Percentiles rank a stretch among this genome's conserved stretches.
These are phyloP conservation scores for Solanum peruvianum DNA, from an alignment of 257 asterid genomes.

Conservation along the genomic window DNA sequence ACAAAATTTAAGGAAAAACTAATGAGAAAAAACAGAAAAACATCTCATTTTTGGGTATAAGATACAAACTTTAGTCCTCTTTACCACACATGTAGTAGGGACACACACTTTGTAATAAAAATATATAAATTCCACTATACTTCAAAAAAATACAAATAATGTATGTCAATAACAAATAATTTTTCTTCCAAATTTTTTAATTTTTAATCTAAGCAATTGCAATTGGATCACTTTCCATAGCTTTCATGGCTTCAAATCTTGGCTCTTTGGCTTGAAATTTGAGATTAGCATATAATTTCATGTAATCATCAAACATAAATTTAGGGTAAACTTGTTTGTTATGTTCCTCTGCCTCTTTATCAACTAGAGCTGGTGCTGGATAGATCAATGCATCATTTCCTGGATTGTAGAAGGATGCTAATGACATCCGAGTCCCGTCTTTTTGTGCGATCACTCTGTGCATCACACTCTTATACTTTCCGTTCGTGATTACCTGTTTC, in stretches of 20 bases:
- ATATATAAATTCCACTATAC: not conserved
- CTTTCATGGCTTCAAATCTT: slow-evolving; percentile 19
- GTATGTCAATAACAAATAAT: not conserved
- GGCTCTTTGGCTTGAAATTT: slow-evolving; percentile 24
- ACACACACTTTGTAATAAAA: not conserved
- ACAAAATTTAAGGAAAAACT: not conserved
- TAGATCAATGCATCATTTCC: slow-evolving; percentile 20
- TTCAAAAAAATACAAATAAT: not conserved
- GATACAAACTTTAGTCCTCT: not conserved
- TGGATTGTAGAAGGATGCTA: slow-evolving; percentile 22
- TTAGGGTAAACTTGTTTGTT: slow-evolving; percentile 11
- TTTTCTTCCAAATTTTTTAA: not conserved
- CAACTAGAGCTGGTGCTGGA: slow-evolving; percentile 6
- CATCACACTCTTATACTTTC: slow-evolving; percentile 16
- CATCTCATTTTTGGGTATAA: not conserved
- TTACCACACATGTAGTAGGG: not conserved
- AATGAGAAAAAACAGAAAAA: not conserved
- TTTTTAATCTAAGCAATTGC: not conserved
- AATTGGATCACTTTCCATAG: slow-evolving; percentile 1
- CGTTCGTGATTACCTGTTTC: slow-evolving; percentile 15
- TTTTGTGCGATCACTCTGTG: slow-evolving; percentile 18
- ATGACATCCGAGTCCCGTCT: slow-evolving; percentile 12
- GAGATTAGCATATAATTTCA: slow-evolving; percentile 13
- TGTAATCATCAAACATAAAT: slow-evolving; percentile 16
- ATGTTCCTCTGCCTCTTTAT: not conserved